Evolutionary conservation across 805 yeast genomes (phyloP).

Genomic region (Candida maesae): DNA sequence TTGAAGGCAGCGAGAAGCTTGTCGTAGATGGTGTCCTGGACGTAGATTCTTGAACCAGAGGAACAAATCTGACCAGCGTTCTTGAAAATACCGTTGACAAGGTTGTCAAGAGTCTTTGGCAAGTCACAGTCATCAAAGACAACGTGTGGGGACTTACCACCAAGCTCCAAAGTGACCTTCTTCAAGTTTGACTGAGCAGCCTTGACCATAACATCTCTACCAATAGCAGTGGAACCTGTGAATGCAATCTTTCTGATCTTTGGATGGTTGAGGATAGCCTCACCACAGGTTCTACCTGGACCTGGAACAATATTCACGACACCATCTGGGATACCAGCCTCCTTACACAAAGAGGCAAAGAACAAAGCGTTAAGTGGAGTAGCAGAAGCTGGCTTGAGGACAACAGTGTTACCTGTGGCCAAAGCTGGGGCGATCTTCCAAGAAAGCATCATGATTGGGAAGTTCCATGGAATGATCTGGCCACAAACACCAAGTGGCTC

Average conservation of each 20-base stretch:
- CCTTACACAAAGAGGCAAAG: constrained; percentile 55
- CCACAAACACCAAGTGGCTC: constrained; percentile 84
- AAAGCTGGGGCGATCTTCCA: constrained; percentile 82
- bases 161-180: constrained; percentile 77
- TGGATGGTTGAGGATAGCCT: constrained; percentile 64
- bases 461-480: constrained; percentile 83
- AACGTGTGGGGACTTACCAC: constrained; percentile 80
- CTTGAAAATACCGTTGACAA: constrained; percentile 67
- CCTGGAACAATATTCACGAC: constrained; percentile 73
- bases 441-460: constrained; percentile 74
- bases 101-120: constrained; percentile 42
- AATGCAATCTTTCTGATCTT: constrained; percentile 72
- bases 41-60: constrained; percentile 76
- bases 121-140: constrained; percentile 68
- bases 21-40: constrained; percentile 71
- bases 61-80: constrained; percentile 83
- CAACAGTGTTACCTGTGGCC: constrained; percentile 71
- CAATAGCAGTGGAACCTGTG: constrained; percentile 78
- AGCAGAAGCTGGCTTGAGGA: constrained; percentile 72
- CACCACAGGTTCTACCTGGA: constrained; percentile 70
- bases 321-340: constrained; percentile 74
- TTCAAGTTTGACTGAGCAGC: constrained; percentile 72
- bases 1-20: constrained; percentile 55
- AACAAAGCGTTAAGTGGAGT: constrained; percentile 72
- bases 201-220: constrained; percentile 64